Conservation (phyloP, 2,329 filamentous ascomycete genomes). For the Verticillium tricorpus region DNA sequence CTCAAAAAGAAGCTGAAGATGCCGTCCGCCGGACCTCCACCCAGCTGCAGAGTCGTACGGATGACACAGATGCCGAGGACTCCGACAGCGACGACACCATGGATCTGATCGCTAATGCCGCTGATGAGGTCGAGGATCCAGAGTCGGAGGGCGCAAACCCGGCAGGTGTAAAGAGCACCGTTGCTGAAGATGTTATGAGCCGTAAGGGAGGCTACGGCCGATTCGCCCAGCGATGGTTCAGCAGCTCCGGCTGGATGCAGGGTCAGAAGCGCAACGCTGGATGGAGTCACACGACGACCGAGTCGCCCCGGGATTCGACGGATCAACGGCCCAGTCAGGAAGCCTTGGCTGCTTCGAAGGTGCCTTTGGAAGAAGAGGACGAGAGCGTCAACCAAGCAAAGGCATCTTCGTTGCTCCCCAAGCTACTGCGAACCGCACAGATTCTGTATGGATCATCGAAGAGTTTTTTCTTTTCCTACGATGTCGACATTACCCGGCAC, state of each 20-base stretch:
- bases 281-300: constrained; percentile 43
- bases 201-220: constrained; percentile 79
- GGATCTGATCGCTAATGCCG: constrained; percentile 23
- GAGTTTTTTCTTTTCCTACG: constrained; percentile 95
- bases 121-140: constrained; percentile 41
- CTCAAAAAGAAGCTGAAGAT: constrained; percentile 66
- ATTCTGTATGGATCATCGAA: constrained; percentile 76
- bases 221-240: constrained; percentile 91
- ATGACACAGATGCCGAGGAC: constrained; percentile 36
- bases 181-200: constrained; percentile 85
- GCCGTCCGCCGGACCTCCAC: constrained; percentile 61
- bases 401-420: constrained; percentile 65
- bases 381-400: constrained; percentile 7
- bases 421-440: constrained; percentile 77
- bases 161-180: constrained; percentile 47
- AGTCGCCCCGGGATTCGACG: constrained; percentile 6
- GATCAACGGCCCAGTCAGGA: constrained; percentile 10
- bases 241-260: constrained; percentile 72
- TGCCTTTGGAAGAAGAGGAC: constrained; percentile 37
- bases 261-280: constrained; percentile 68
- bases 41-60: constrained; percentile 31
- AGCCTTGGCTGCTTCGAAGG: constrained; percentile 14
- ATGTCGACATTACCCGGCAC: constrained; percentile 80
- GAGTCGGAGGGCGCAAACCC: constrained; percentile 22
- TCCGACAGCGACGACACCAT: constrained; percentile 44